Evolutionary conservation across 2,329 filamentous ascomycete genomes (phyloP).

Genomic region (Alternaria novae-zelandiae): DNA sequence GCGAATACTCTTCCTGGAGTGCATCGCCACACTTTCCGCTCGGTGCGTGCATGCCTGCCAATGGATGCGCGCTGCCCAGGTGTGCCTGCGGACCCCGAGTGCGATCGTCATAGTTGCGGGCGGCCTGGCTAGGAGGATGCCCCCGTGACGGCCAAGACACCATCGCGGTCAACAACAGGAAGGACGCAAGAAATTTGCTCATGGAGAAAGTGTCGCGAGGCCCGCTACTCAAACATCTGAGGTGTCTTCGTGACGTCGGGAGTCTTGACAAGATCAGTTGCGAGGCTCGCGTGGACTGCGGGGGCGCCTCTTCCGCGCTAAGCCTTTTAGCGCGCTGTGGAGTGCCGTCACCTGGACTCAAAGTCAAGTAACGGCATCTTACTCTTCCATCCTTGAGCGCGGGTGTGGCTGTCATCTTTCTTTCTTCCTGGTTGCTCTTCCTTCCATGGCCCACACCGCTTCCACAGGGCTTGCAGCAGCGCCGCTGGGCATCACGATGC

Average conservation of each 20-base stretch:
- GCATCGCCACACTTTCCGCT: slow-evolving; percentile 1
- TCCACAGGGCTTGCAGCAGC: neutral
- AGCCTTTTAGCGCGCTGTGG: slow-evolving; percentile 16
- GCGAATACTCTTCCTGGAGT: neutral
- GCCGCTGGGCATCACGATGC: neutral
- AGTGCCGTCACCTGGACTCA: slow-evolving; percentile 16
- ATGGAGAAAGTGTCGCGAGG: neutral
- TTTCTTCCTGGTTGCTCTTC: neutral
- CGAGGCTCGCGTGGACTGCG: slow-evolving; percentile 18
- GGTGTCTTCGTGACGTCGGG: slow-evolving; percentile 19
- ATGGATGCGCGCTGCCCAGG: slow-evolving; percentile 1
- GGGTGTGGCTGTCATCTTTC: neutral
- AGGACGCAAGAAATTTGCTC: neutral
- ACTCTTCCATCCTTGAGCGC: neutral
- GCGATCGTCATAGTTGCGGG: slow-evolving; percentile 1
- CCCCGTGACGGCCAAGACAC: neutral
- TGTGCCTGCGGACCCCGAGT: neutral
- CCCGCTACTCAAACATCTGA: slow-evolving; percentile 14
- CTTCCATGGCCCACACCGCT: neutral
- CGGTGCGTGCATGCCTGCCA: slow-evolving; percentile 1
- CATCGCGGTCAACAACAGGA: neutral
- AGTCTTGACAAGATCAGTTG: slow-evolving; percentile 16
- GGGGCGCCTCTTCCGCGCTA: slow-evolving; percentile 9
- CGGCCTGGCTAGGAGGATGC: neutral
- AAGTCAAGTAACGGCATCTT: slow-evolving; percentile 2